Base-by-base conservation (phyloP, 2,329 filamentous ascomycete genomes). In the Tolypocladium amazonense region DNA sequence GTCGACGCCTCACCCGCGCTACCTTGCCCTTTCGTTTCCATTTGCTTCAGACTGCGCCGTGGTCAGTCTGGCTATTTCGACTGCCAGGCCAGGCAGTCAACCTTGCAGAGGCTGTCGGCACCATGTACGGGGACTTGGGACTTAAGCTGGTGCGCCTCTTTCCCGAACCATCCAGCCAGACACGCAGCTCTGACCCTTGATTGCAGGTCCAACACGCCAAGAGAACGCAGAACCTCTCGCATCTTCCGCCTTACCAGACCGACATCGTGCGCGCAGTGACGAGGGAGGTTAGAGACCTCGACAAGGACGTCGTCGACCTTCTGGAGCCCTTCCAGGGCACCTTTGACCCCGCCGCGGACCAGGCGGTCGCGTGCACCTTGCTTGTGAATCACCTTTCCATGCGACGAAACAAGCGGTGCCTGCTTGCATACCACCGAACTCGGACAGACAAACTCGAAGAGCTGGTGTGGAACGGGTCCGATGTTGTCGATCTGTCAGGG, bases 371-470 rank as follows among this genome's bases (percentile, higher is more conserved):
- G 3, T 96, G 91, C 70, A 90, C 90, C 1, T 80, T 99, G 30
- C 84, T 99, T 27, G 92, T 97, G 62, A 90, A 97, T 72, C 93
- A 99, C 71, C 79, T 99, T 14, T 92, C 90, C 66, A 97, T 97
- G 89, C 87, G 94, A 56, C 84, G 94, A 59, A 96, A 99, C 74
- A 99, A 99, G 74, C 88, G 94, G 52, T 99, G 94, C 70, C 81
- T 99, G 25, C 83, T 99, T 8, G 92, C 93, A 4, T 99, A 99
- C 71, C 94, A 99, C 72, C 87, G 89, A 38, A 92, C 91, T 23
- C 85, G 94, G 57, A 89, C 90, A 2, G 90, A 97, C 70, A 96
- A 95, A 73, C 80, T 99, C 11, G 94, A 97, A 70, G 89, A 93
- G 71, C 87, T 96, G 70, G 93, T 92, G 62, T 99, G 94, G 94